Evolutionary conservation across 345 rosid genomes (phyloP), one percentile per base, ranked within the genome.

Genomic region (Salix exigua): DNA sequence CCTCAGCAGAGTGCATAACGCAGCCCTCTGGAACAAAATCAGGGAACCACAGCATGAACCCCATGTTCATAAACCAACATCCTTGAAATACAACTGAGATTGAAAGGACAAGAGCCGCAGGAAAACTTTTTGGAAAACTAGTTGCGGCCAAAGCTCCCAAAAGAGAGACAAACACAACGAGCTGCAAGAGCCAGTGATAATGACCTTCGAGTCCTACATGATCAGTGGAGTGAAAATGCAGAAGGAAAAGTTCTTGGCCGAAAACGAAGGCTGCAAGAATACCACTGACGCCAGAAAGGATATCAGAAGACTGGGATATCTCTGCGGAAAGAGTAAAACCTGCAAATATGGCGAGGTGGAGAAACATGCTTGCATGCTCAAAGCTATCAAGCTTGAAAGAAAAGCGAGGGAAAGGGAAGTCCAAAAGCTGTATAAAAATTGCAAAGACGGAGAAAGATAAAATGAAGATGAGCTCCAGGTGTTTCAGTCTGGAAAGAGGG

Each of bases 161-260:
- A 8, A 94, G 84, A 37, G 97, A 91, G 44, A 84, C 84, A 13
- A 86, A 80, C 58, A 90, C 94, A 28, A 91, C 88, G 51, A 94
- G 87, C 85, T 92, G 98, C 78, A 94, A 79, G 60, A 94, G 95
- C 90, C 88, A 92, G 75, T 94, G 97, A 83, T 89, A 94, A 72
- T 92, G 97, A 64, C 98, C 97, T 86, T 92, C 97, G 21, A 94
- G 89, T 51, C 97, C 97, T 64, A 77, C 87, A 63, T 91, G 98
- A 67, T 92, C 95, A 73, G 90, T 85, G 6, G 97, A 90, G 86
- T 92, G 98, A 83, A 91, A 94, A 82, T 89, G 97, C 73, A 91
- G 90, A 35, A 94, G 88, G 87, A 94, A 89, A 69, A 94, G 88
- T 80, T 92, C 94, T 80, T 94, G 98, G 25, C 94, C 83, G 13